Conservation (phyloP, 2,329 filamentous ascomycete species). For the Chalara sp. region DNA sequence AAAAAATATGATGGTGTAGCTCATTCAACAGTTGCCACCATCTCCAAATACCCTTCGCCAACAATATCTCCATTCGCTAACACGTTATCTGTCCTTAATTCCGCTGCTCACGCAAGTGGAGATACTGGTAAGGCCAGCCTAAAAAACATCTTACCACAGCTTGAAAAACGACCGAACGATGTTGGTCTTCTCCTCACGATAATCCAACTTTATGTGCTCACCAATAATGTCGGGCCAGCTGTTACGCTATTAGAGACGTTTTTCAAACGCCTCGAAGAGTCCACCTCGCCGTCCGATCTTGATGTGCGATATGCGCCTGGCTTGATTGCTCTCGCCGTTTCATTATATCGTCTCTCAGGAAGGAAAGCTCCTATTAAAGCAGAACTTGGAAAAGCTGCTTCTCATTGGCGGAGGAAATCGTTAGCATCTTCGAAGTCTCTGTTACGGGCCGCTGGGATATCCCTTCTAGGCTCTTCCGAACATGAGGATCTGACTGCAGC, state of each 20-base stretch:
- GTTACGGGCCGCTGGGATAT: constrained; percentile 73
- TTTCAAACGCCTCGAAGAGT: constrained; percentile 63
- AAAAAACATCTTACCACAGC: constrained; percentile 59
- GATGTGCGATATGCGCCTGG: constrained; percentile 79
- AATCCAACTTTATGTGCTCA: constrained; percentile 72
- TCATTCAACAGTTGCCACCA: constrained; percentile 36
- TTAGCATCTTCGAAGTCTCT: constrained; percentile 54
- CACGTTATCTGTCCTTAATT: constrained; percentile 57
- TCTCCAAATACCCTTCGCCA: constrained; percentile 38
- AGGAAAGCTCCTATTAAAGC: constrained; percentile 64
- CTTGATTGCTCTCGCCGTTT: constrained; percentile 71
- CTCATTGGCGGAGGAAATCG: constrained; percentile 68
- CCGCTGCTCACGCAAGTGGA: constrained; percentile 65
- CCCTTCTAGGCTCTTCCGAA: constrained; percentile 70
- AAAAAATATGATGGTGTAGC: constrained; percentile 61
- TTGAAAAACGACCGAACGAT: constrained; percentile 71
- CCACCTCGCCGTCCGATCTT: constrained; percentile 46
- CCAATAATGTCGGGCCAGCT: constrained; percentile 66
- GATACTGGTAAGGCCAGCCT: constrained; percentile 60
- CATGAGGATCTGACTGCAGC: constrained; percentile 63
- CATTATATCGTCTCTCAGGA: constrained; percentile 70
- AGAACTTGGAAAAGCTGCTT: constrained; percentile 72
- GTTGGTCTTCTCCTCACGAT: constrained; percentile 74
- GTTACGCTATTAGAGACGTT: constrained; percentile 70
- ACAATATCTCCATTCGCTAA: constrained; percentile 45